phyloP scores from a whole-genome alignment of 148 eudicot species.

The Gaultheria prostrata region DNA sequence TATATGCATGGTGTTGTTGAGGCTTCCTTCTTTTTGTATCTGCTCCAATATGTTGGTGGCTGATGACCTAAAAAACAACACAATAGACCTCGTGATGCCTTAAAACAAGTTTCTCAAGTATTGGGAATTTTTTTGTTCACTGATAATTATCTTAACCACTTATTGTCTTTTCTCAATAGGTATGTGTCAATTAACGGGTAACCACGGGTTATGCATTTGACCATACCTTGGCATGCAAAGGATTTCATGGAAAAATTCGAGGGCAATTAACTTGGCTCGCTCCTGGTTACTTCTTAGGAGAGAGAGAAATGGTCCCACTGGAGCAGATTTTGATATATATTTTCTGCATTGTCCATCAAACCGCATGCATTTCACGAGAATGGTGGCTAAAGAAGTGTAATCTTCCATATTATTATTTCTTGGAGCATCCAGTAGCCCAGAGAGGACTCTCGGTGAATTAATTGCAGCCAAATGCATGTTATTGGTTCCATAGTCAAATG shows the following conservation, averaged over 20 bases:
- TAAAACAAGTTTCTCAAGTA: not conserved
- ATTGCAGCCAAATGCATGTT: slow-evolving; percentile 45
- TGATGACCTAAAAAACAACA: slow-evolving; percentile 33
- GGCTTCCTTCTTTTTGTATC: slow-evolving; percentile 38
- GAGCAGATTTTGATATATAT: slow-evolving; percentile 30
- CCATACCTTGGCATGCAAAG: slow-evolving; percentile 49
- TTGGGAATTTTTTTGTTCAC: not conserved
- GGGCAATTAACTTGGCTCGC: slow-evolving; percentile 36
- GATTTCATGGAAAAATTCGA: slow-evolving; percentile 52
- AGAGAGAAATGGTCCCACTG: slow-evolving; percentile 32
- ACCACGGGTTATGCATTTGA: not conserved
- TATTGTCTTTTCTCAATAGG: not conserved
- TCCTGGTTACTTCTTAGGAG: slow-evolving; percentile 41
- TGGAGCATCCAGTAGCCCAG: slow-evolving; percentile 44
- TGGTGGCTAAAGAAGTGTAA: slow-evolving; percentile 41
- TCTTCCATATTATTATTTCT: slow-evolving; percentile 40
- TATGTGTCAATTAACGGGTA: not conserved
- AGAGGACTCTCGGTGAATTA: slow-evolving; percentile 43
- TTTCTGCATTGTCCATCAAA: slow-evolving; percentile 51
- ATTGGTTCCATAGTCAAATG: slow-evolving; percentile 46
- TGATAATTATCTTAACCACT: not conserved
- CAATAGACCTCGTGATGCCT: not conserved
- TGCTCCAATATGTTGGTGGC: slow-evolving; percentile 37
- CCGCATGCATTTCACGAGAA: slow-evolving; percentile 45
- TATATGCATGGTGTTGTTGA: slow-evolving; percentile 22